Conservation (phyloP, 305 asterid genomes). For the Fraxinus sp. region DNA sequence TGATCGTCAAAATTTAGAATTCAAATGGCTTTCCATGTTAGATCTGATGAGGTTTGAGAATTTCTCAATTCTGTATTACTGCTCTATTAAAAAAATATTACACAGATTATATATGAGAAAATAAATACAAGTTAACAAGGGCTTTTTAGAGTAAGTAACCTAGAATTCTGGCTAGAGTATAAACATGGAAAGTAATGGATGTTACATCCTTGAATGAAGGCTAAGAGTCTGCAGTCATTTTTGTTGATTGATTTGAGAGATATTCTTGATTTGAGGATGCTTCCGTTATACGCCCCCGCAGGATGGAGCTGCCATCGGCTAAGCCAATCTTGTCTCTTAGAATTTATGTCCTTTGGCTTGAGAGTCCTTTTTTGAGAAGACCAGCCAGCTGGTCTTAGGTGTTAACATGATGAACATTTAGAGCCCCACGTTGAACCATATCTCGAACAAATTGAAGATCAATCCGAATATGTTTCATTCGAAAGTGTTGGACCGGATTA, state of each 20-base stretch:
- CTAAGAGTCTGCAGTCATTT: too few species aligned
- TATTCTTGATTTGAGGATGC: too few species aligned
- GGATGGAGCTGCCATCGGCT: slow-evolving; percentile 14
- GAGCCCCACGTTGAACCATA: not conserved
- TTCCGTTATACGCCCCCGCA: slow-evolving; percentile 12
- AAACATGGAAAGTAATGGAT: too few species aligned
- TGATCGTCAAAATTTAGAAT: not conserved
- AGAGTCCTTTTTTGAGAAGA: not conserved
- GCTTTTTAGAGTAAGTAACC: too few species aligned
- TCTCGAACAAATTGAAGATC: not conserved
- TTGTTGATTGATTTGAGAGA: too few species aligned
- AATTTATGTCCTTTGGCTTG: not conserved
- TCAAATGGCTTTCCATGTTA: slow-evolving; percentile 19
- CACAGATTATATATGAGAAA: too few species aligned
- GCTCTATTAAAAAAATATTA: too few species aligned
- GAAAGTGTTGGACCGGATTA: not conserved
- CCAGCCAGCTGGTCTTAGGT: not conserved
- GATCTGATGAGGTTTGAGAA: slow-evolving; percentile 10
- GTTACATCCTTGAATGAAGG: too few species aligned
- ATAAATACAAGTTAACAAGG: too few species aligned
- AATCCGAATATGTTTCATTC: not conserved
- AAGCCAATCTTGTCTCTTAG: slow-evolving; percentile 2
- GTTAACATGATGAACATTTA: slow-evolving; percentile 5
- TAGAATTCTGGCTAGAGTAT: too few species aligned
- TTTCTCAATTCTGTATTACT: too few species aligned